Evolutionary conservation across 495 filamentous ascomycete genomes (phyloP).

Genomic region (Pseudoneurospora amorphoporcata): DNA sequence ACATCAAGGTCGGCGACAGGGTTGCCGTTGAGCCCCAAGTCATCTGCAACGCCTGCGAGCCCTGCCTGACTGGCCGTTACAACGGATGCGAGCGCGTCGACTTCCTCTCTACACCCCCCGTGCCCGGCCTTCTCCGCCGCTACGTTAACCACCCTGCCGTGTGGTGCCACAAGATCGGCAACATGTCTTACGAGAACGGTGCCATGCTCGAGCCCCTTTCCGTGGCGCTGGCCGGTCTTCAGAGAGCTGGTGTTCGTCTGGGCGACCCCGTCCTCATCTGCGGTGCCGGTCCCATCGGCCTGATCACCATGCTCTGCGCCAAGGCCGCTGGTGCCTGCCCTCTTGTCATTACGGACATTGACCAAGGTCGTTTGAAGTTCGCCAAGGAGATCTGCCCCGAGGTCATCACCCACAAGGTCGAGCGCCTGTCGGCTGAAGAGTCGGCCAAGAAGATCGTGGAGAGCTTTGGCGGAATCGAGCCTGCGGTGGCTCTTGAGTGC

Average conservation of each 20-base stretch:
- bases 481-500: slow-evolving; percentile 73
- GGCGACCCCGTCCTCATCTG: slow-evolving; percentile 81
- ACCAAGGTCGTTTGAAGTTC: slow-evolving; percentile 70
- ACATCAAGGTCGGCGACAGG: slow-evolving; percentile 69
- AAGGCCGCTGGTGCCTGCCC: slow-evolving; percentile 77
- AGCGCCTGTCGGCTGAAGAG: slow-evolving; percentile 57
- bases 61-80: slow-evolving; percentile 82
- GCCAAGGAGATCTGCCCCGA: slow-evolving; percentile 66
- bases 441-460: slow-evolving; percentile 54
- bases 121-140: slow-evolving; percentile 76
- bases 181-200: slow-evolving; percentile 83
- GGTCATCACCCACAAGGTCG: slow-evolving; percentile 69
- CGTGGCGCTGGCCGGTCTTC: slow-evolving; percentile 75
- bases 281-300: slow-evolving; percentile 82
- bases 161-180: slow-evolving; percentile 87
- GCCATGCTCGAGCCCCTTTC: slow-evolving; percentile 79
- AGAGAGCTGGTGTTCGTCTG: slow-evolving; percentile 64
- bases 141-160: slow-evolving; percentile 88
- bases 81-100: slow-evolving; percentile 79
- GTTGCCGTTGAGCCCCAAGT: slow-evolving; percentile 88
- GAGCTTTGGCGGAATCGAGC: slow-evolving; percentile 60
- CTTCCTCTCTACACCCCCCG: slow-evolving; percentile 82
- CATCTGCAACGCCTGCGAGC: slow-evolving; percentile 79
- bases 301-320: slow-evolving; percentile 73
- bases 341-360: slow-evolving; percentile 86